Conservation (phyloP, 1,139 yeast genomes). For the Saccharomyces hybrid region DNA sequence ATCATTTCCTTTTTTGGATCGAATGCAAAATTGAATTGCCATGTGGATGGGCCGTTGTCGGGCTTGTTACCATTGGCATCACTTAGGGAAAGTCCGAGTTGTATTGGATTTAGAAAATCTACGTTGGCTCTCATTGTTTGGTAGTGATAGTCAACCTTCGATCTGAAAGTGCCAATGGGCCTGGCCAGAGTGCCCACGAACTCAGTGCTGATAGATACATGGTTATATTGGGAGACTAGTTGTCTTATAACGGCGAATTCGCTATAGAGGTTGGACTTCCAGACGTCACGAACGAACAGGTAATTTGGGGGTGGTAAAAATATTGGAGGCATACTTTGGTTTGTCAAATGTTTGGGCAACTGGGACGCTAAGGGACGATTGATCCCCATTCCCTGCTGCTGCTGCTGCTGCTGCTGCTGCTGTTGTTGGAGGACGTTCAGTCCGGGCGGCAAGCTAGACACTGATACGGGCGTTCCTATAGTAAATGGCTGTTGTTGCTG, state of each 20-base stretch:
- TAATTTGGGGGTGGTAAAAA: conserved; percentile 30
- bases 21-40: conserved; percentile 92
- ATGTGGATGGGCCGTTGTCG: conserved; percentile 66
- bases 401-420: conserved; percentile 12
- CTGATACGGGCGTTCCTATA: conserved; percentile 18
- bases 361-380: conserved; percentile 8
- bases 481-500: conserved; percentile 18
- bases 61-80: conserved; percentile 73
- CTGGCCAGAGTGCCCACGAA: conserved; percentile 95
- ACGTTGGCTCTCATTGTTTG: conserved; percentile 90
- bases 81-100: conserved; percentile 77
- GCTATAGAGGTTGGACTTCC: conserved; percentile 76
- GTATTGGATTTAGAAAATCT: conserved; percentile 78
- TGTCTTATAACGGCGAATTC: conserved; percentile 73
- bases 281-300: conserved; percentile 49
- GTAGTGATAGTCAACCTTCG: conserved; percentile 88
- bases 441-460: conserved; percentile 6
- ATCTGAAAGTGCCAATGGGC: conserved; percentile 91
- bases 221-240: conserved; percentile 60
- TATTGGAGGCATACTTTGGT: conserved; percentile 14
- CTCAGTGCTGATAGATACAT: conserved; percentile 78
- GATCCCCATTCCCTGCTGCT: conserved; percentile 8
- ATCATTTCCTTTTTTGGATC: conserved; percentile 76
- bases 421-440: conserved; percentile 6
- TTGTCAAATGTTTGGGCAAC: conserved; percentile 13